Conservation (phyloP, 352 stramenopile genomes). For the Globisporangium canariense region DNA sequence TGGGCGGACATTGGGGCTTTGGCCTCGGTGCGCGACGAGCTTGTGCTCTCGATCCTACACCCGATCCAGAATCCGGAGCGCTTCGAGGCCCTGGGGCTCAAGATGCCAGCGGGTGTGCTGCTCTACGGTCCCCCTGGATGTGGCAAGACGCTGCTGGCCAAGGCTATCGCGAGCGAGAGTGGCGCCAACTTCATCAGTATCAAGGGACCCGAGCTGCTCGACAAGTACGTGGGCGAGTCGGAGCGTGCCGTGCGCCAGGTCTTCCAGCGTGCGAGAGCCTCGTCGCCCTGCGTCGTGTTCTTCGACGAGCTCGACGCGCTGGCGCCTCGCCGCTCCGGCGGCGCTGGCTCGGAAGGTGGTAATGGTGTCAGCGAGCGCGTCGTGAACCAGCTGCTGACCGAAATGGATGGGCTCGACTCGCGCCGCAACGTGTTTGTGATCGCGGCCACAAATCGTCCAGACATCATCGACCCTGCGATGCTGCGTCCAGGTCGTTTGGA, state of each 20-base stretch:
- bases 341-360: conserved; percentile 51
- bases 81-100: conserved; percentile 95
- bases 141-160: conserved; percentile 98
- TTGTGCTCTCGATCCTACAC: conserved; percentile 96
- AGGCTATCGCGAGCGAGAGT: conserved; percentile 98
- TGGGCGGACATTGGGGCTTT: conserved; percentile 98
- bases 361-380: conserved; percentile 93
- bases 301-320: conserved; percentile 99
- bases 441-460: conserved; percentile 93
- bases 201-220: conserved; percentile 98
- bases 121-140: conserved; percentile 98
- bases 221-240: conserved; percentile 99
- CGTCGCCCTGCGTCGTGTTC: conserved; percentile 99
- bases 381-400: conserved; percentile 98
- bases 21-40: conserved; percentile 91
- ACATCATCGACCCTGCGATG: conserved; percentile 99
- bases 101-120: conserved; percentile 95
- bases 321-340: conserved; percentile 89
- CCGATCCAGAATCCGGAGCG: conserved; percentile 95
- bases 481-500: conserved; percentile 97
- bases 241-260: conserved; percentile 95
- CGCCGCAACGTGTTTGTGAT: conserved; percentile 97
- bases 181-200: conserved; percentile 99
- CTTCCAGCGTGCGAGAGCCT: conserved; percentile 97
- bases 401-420: conserved; percentile 98